phyloP scores from a whole-genome alignment of 177 flowering plant genomes.

The Tripterygium wilfordii region DNA sequence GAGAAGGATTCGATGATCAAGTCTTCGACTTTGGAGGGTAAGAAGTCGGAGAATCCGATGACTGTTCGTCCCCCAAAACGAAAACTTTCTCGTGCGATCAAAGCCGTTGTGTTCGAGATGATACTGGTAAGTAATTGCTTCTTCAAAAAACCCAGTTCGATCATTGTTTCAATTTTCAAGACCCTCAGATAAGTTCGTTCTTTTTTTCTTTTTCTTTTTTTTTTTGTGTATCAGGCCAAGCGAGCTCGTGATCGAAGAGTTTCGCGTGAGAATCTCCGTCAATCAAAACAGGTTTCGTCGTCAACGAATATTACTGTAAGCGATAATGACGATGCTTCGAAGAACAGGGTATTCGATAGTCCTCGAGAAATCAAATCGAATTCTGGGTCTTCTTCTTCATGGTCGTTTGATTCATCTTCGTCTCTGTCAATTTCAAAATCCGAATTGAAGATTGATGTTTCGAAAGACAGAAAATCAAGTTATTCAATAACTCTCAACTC shows the following conservation, averaged over 20 bases:
- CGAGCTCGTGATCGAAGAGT: conserved; percentile 7
- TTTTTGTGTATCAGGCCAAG: too few species aligned
- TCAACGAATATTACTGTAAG: background rate
- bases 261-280: background rate
- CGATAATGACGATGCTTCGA: too few species aligned
- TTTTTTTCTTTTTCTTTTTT: too few species aligned
- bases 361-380: too few species aligned
- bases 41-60: background rate
- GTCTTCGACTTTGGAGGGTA: background rate
- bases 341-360: too few species aligned
- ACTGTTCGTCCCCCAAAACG: background rate
- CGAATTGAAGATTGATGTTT: too few species aligned
- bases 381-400: background rate
- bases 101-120: conserved; percentile 13
- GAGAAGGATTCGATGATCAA: background rate
- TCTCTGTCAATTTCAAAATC: background rate
- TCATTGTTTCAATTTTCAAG: too few species aligned
- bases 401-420: background rate
- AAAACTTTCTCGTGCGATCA: conserved; percentile 13
- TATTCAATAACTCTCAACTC: background rate
- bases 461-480: background rate
- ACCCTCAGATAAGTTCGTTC: too few species aligned
- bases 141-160: too few species aligned
- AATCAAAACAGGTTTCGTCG: background rate
- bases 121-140: too few species aligned